Evolutionary conservation across 2,329 filamentous ascomycete genomes (phyloP).

Genomic region (Davidsoniella eucalypti): DNA sequence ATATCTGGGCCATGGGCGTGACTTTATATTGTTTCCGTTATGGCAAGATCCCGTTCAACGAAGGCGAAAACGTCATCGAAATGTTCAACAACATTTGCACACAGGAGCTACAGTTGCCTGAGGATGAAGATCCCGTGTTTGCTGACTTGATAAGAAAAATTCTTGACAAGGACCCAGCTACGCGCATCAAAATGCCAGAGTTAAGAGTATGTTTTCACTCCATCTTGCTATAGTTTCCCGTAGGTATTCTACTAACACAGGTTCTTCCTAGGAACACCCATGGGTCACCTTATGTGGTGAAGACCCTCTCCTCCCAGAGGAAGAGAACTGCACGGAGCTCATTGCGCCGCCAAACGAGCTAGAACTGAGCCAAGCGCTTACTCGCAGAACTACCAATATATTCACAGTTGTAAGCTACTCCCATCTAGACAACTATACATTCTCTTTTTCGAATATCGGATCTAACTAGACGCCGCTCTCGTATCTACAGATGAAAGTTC

Average conservation of each 20-base stretch:
- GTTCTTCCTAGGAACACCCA: slow-evolving; percentile 51
- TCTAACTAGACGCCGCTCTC: not conserved
- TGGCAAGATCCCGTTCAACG: slow-evolving; percentile 73
- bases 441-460: not conserved
- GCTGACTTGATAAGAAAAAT: slow-evolving; percentile 56
- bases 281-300: slow-evolving; percentile 77
- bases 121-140: slow-evolving; percentile 50
- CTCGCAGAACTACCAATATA: slow-evolving; percentile 71
- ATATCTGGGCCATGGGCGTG: slow-evolving; percentile 98
- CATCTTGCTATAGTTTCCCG: not conserved
- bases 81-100: slow-evolving; percentile 77
- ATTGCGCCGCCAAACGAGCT: slow-evolving; percentile 75
- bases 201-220: slow-evolving; percentile 43
- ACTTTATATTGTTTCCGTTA: slow-evolving; percentile 87
- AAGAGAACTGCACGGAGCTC: slow-evolving; percentile 72
- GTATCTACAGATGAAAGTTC: slow-evolving; percentile 62
- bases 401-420: slow-evolving; percentile 53
- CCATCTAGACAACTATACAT: not conserved
- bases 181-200: slow-evolving; percentile 68
- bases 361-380: slow-evolving; percentile 82
- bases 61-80: slow-evolving; percentile 54
- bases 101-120: slow-evolving; percentile 45
- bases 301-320: slow-evolving; percentile 61
- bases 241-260: not conserved
- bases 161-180: slow-evolving; percentile 70